Evolutionary conservation across 169 alveolate species (phyloP), one percentile per base, ranked within the genome.

Genomic region (Amoebophrya sp.): DNA sequence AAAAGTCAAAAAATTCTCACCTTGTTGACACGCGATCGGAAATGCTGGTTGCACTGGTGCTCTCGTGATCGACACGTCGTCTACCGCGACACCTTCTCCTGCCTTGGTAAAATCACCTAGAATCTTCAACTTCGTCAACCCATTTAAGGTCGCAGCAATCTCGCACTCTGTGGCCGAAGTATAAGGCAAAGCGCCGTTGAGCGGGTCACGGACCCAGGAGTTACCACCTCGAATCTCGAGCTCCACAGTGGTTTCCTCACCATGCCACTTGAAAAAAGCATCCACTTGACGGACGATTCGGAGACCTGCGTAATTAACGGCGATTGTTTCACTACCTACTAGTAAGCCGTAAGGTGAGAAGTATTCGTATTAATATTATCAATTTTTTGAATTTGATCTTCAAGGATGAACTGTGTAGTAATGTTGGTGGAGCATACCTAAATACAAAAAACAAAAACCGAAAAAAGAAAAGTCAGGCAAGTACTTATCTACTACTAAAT

Each of bases 1-100:
- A n/a, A n/a, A n/a, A n/a, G n/a, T n/a, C n/a, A n/a, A n/a, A n/a
- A n/a, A n/a, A n/a, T n/a, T n/a, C n/a, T n/a, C n/a, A 18, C 65
- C 83, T 18, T 65, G 83, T 36, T 65, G 83, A 26, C 83, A 65
- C 0, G 12, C 36, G 83, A 65, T 65, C 83, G 83, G 83, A 36
- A 65, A 65, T 65, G 83, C 83, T 26, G 83, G 83, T 65, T 65
- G 83, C 26, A 65, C 83, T 6, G 83, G 83, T 6, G 83, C 83
- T 29, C 83, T 29, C 33, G 83, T 65, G 2, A 65, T 26, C 10
- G 39, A 26, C 33, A 65, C 83, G 26, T 65, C 83, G 83, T 65
- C 83, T 26, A 65, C n/a, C 2, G 83, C 83, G 33, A 65, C 83
- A 65, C 83, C 83, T 36, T 65, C 83, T 29, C 83, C 83, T 29